Evolutionary conservation across 164 flowering plant genomes (phyloP), one percentile per base, ranked within the genome.

Genomic region (Hamamelis virginiana): DNA sequence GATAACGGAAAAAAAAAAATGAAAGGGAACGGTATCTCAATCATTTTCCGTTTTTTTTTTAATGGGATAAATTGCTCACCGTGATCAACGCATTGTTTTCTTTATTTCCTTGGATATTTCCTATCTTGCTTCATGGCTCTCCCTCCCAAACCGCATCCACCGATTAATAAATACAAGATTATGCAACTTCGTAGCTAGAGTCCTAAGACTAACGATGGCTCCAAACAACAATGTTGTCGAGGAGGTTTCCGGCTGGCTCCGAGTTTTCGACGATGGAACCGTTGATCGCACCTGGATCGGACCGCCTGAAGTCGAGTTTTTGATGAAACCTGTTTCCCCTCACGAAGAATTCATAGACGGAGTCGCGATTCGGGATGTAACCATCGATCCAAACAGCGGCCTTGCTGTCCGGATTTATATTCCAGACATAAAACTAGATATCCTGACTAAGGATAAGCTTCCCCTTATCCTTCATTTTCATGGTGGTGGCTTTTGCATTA

Each of bases 281-380:
- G 67, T 48, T 22, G 67, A 64, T 41, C 67, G 67, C 10, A 48
- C 67, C 4, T 65, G 68, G 68, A 28, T 25, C 26, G 68, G 68
- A 9, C 59, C 58, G 0, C 58, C 68, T 0, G 59, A 65, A 21
- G 23, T 51, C 46, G 56, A 65, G 59, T 65, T 65, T 46, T 2
- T 65, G 59, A 28, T 26, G 6, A 33, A 50, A 23, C 68, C 68
- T 4, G 68, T 65, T 12, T 46, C 58, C 19, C 44, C 68, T 0
- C 68, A 65, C 14, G 46, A 27, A 2, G 45, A 65, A 1, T 65
- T 65, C 45, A 19, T 50, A 8, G 59, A 65, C 38, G 68, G 68
- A 0, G 46, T 65, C 26, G 68, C 68, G 16, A 51, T 28, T 19
- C 58, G 25, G 16, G 68, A 65, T 25, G 59, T 65, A 1, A 28